These are phyloP conservation scores for Eimeria falciformis DNA, from an alignment of 169 alveolate genomes.

Conservation along the genomic window DNA sequence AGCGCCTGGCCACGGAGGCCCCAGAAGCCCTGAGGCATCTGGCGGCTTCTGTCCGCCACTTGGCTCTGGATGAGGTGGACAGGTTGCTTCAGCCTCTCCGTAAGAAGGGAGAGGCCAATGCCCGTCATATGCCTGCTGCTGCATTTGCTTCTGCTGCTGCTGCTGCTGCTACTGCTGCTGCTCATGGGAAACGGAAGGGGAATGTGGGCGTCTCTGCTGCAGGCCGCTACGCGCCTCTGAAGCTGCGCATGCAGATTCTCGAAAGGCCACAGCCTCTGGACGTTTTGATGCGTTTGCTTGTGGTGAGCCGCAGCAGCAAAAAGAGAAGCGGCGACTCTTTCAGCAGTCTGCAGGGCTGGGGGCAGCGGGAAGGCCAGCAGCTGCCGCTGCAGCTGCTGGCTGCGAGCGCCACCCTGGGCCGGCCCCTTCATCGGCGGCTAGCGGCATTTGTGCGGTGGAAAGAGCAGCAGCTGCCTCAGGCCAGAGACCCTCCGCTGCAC, in stretches of 20 bases:
- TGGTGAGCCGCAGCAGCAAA: slow-evolving; percentile 33
- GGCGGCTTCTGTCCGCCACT: slow-evolving; percentile 40
- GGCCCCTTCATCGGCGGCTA: slow-evolving; percentile 52
- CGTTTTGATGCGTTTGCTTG: slow-evolving; percentile 34
- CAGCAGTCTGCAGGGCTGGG: neutral
- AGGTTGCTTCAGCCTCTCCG: slow-evolving; percentile 55
- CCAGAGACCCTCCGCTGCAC: slow-evolving; percentile 48
- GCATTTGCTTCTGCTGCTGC: neutral
- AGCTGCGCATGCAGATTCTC: slow-evolving; percentile 43
- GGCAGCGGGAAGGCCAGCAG: neutral
- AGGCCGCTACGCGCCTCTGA: slow-evolving; percentile 56
- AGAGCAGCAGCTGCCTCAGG: slow-evolving; percentile 57
- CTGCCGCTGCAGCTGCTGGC: slow-evolving; percentile 64
- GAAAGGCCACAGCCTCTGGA: slow-evolving; percentile 14
- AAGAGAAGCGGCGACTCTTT: too few species aligned
- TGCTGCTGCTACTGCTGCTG: neutral
- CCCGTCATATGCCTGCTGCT: neutral
- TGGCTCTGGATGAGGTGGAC: slow-evolving; percentile 46
- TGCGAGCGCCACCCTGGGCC: slow-evolving; percentile 43
- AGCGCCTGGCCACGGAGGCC: slow-evolving; percentile 46
- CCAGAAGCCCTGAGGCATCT: slow-evolving; percentile 23
- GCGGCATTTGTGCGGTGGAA: slow-evolving; percentile 50
- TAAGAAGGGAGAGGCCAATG: neutral
- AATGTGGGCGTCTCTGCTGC: neutral
- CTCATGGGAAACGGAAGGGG: neutral